Base-by-base conservation (phyloP, 768 basidiomycete species). In the Clavulina sp. region DNA sequence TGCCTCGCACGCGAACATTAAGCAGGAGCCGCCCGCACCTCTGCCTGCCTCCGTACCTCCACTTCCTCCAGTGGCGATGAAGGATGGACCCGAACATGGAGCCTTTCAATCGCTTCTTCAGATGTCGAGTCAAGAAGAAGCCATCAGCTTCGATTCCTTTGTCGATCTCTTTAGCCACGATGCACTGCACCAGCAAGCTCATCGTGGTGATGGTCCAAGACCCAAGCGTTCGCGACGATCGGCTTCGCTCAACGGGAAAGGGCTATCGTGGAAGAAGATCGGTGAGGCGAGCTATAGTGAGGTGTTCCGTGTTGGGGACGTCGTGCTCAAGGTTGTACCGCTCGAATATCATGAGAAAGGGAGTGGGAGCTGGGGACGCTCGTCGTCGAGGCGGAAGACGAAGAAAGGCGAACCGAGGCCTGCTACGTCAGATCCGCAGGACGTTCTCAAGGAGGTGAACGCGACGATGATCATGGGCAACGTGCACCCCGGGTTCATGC, bases 261-360 rank as follows among this genome's bases (percentile, higher is more conserved):
- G 54, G n/a, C n/a, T 64, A 23, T 64, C 52, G 4, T 88, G 89
- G 65, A 70, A 66, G 57, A 99, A 99, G 65, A 80, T 96, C 43
- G 93, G 93, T 38, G 95, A 99, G 67, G 95, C 95, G 4, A 87
- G 84, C 47, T 99, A 84, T 64, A 93, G 88, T 0, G 95, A 99
- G 61, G 95, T 99, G 28, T 99, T 87, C 63, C 83, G 83, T 5
- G 81, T 91, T 48, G 82, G 82, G 2, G 76, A 84, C 57, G 77
- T 92, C 31, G 89, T 92, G n/a, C 71, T 92, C 56, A 93, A 92
- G 68, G 73, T 95, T 41, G 78, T 92, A 33, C 89, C 88, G 91
- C 33, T 70, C 77, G 48, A 69, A 19, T 9, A 9, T 38, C n/a
- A n/a, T n/a, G n/a, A 75, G 55, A 78, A 80, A 58, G 68, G 32